Evolutionary conservation across 495 filamentous ascomycete species (phyloP), one percentile per base, ranked within the genome.

Genomic region (Astrocystis sublimbata): DNA sequence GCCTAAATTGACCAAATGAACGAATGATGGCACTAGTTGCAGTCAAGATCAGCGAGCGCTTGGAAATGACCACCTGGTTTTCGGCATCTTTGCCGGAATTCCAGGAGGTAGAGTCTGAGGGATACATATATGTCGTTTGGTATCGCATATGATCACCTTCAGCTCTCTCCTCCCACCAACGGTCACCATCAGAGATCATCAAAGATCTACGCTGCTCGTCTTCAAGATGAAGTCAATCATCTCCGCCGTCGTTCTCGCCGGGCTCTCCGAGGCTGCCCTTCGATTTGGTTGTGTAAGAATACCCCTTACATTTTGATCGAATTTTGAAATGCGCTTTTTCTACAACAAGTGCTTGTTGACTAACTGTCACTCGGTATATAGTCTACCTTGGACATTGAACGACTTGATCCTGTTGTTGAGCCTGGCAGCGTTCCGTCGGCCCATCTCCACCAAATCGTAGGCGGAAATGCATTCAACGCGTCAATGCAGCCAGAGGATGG

Each of bases 361-460:
- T 57, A 13, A 57, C 52, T 10, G 24, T 7, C 21, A 23, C n/a
- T n/a, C n/a, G 21, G 19, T 1, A 17, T 45, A 30, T n/a, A 57
- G 41, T 77, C 78, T 26, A 79, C 75, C 10, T 66, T 82, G 47
- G 76, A 69, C 50, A 76, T 82, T 61, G 79, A 82, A 60, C 73
- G 79, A 40, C 73, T 82, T 21, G 79, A 82, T 55, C 79, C 79
- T 5, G 65, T 81, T 41, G 79, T 81, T 52, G 77, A 82, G 66
- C 79, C 79, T 7, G 79, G 79, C 58, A 66, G 56, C 36, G 61
- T 67, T 15, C 79, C 79, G 1, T 77, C 77, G 4, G 65, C 80
- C n/a, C 80, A 82, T 68, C 71, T 82, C 49, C 79, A 82, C 68
- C 79, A 80, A 60, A 78, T 82, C 36, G 76, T 80, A 12, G 79